Base-by-base conservation (phyloP, 2,329 filamentous ascomycete genomes). In the Beauveria medogensis region DNA sequence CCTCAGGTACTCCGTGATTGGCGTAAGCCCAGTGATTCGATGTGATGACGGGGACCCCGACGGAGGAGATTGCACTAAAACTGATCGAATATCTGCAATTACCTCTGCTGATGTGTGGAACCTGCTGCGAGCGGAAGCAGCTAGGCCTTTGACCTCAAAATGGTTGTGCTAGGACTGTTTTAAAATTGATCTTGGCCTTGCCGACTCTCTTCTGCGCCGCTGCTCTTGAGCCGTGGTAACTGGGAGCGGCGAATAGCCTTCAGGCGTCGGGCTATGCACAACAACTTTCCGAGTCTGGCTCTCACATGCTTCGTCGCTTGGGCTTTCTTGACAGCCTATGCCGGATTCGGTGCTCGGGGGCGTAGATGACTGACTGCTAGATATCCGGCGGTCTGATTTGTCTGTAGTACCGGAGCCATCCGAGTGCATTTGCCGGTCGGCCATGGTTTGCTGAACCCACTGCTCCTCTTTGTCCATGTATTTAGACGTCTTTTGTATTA, bases 151-250 rank as follows among this genome's bases (percentile, higher is more conserved):
- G 2, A n/a, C 24, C 37, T 5, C 30, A 12, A 26, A 2, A 63
- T 60, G n/a, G 57, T 37, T 51, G 53, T 40, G 9, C 59, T 63
- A n/a, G 60, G 30, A 37, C n/a, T 30, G 28, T 48, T 74, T 75
- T 34, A 77, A 55, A 28, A 77, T 77, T 1, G 75, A 72, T 1
- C 69, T 71, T 6, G 72, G 69, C 16, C 65, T 63, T 5, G 47
- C 62, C 3, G 66, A 65, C 54, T 69, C 70, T 40, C 75, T 68
- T 30, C 75, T 70, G 24, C 70, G 69, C 14, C 65, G 64, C 62
- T 75, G 71, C 62, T 77, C 75, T 52, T 77, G 70, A 51, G 69
- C 63, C 37, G 75, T 60, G 1, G 74, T 74, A n/a, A 67, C 70
- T 6, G 71, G 68, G 6, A 63, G 64, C 2, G 68, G 67, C 9